A percentile compares a stretch with the other conserved stretches of the same genome.
Evolutionary conservation across 371 early-diverging fungal genomes (phyloP).

Genomic region (Mortierella sp.): DNA sequence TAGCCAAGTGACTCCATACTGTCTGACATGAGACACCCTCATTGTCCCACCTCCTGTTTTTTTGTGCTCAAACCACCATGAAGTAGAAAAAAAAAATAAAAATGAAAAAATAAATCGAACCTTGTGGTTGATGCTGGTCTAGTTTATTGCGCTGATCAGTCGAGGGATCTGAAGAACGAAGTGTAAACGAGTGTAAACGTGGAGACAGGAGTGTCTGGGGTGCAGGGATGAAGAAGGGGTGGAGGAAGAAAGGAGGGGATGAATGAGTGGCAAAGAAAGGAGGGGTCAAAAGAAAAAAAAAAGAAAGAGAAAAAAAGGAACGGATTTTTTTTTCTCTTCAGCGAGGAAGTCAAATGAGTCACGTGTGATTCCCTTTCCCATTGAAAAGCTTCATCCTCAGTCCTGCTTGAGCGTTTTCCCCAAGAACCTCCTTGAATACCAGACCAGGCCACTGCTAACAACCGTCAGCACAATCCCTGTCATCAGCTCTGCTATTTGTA

Average conservation of each 20-base stretch:
- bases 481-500: slow-evolving; percentile 73
- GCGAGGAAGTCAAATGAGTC: slow-evolving; percentile 48
- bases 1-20: too few species aligned
- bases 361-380: slow-evolving; percentile 29
- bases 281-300: slow-evolving; percentile 1
- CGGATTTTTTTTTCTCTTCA: slow-evolving; percentile 1
- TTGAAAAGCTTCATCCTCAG: not conserved
- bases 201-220: too few species aligned
- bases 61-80: not conserved
- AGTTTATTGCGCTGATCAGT: not conserved
- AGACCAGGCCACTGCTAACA: slow-evolving; percentile 54
- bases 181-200: too few species aligned
- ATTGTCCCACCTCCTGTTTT: too few species aligned
- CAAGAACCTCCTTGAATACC: slow-evolving; percentile 58
- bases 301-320: not conserved
- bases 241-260: not conserved
- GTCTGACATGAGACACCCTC: too few species aligned
- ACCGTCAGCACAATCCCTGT: slow-evolving; percentile 69
- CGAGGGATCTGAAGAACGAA: too few species aligned
- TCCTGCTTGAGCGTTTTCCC: slow-evolving; percentile 62
- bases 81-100: not conserved
- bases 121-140: not conserved
- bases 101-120: not conserved
- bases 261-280: not conserved
- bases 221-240: too few species aligned